Conservation (phyloP, 23 red algal genomes). For the Pyropia yezoensis region DNA sequence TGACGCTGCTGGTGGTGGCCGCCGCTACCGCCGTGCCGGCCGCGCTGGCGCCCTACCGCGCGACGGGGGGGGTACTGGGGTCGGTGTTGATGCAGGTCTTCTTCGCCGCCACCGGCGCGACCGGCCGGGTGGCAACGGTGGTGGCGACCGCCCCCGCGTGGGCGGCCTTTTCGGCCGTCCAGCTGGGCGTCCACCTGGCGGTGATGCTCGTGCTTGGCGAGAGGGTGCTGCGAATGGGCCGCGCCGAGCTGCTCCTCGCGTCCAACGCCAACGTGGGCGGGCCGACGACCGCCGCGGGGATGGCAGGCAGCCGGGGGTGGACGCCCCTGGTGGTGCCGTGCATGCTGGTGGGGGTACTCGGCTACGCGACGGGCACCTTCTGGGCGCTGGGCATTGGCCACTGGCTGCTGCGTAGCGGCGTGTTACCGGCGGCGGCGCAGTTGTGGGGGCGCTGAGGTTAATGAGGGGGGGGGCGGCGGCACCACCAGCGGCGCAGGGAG, state of each 20-base stretch:
- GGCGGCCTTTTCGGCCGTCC: constrained; percentile 46
- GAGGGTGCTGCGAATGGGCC: constrained; percentile 15
- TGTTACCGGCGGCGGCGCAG: no score
- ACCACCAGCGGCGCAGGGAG: no score
- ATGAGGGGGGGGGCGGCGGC: no score
- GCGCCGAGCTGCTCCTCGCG: constrained; percentile 31
- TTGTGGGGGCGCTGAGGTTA: no score
- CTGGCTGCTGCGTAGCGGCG: constrained; percentile 9
- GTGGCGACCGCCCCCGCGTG: constrained; percentile 42
- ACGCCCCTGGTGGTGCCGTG: constrained; percentile 32
- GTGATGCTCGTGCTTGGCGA: constrained; percentile 15
- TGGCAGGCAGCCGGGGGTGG: constrained; percentile 63
- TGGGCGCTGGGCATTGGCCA: constrained; percentile 33
- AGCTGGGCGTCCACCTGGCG: constrained; percentile 47
- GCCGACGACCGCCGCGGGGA: constrained; percentile 73
- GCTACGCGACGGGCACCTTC: constrained; percentile 69
- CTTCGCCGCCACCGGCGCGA: constrained; percentile 61
- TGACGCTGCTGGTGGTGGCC: constrained; percentile 36
- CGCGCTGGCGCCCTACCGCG: constrained; percentile 8
- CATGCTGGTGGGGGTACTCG: constrained; percentile 71
- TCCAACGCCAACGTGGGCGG: constrained; percentile 83
- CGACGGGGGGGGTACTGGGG: constrained; percentile 19
- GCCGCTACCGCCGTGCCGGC: constrained; percentile 52
- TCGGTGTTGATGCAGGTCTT: constrained; percentile 75
- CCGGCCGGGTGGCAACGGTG: constrained; percentile 42